Conservation (phyloP, 768 basidiomycete genomes). For the Coprinopsis cinerea region DNA sequence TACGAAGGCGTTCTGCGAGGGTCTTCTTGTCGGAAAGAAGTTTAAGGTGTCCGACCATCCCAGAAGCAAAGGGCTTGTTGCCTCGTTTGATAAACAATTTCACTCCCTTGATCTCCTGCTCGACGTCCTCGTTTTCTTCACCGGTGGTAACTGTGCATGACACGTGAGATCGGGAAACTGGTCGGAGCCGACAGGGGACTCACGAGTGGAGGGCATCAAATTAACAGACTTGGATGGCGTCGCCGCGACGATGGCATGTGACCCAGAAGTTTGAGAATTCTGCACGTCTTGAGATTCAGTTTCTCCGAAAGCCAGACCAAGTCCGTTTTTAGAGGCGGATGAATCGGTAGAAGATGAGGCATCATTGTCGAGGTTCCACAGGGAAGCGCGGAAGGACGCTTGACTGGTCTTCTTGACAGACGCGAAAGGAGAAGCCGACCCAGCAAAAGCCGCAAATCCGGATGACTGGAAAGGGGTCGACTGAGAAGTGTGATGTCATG, state of each 20-base stretch:
- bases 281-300: not conserved
- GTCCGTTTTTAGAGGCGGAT: not conserved
- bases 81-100: constrained; percentile 58
- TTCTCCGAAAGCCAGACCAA: not conserved
- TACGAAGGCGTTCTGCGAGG: constrained; percentile 41
- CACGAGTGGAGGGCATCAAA: constrained; percentile 21
- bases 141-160: constrained; percentile 43
- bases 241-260: constrained; percentile 19
- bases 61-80: constrained; percentile 49
- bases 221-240: constrained; percentile 13
- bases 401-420: constrained; percentile 12
- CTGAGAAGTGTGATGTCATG: not conserved
- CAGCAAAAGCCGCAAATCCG: constrained; percentile 29
- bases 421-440: constrained; percentile 28
- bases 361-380: not conserved
- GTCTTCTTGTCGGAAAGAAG: constrained; percentile 41
- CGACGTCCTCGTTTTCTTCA: constrained; percentile 57
- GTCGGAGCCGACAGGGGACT: constrained; percentile 20
- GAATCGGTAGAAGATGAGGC: not conserved
- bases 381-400: not conserved
- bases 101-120: constrained; percentile 52
- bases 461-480: constrained; percentile 13
- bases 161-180: constrained; percentile 7
- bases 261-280: constrained; percentile 8
- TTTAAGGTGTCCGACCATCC: constrained; percentile 57